Percentiles rank a stretch among this genome's conserved stretches.
These are phyloP conservation scores for Ophiostoma montium DNA, from an alignment of 2,329 filamentous ascomycete genomes.

Conservation along the genomic window DNA sequence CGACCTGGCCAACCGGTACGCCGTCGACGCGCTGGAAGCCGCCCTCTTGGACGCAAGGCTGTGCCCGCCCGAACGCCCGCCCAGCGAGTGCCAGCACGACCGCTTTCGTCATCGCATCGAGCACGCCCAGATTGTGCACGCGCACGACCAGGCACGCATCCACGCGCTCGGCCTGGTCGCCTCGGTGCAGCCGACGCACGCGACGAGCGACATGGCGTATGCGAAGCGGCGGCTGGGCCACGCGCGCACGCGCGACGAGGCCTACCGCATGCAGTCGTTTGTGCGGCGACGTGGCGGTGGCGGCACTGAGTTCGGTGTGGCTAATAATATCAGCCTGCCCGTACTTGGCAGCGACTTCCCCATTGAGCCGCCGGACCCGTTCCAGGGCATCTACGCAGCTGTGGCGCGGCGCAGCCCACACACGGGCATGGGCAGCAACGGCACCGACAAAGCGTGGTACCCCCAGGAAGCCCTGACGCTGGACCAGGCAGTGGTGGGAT, in stretches of 20 bases:
- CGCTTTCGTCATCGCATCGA: constrained; percentile 48
- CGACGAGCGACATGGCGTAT: constrained; percentile 57
- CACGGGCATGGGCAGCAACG: constrained; percentile 35
- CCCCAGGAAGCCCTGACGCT: constrained; percentile 42
- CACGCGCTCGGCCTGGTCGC: constrained; percentile 46
- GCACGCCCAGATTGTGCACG: constrained; percentile 57
- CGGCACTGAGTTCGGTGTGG: too few species aligned
- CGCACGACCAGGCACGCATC: constrained; percentile 47
- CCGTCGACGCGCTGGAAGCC: constrained; percentile 46
- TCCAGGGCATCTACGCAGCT: constrained; percentile 56
- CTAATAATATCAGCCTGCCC: neutral
- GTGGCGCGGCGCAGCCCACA: constrained; percentile 45
- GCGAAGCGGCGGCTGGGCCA: constrained; percentile 45
- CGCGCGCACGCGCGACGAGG: constrained; percentile 37
- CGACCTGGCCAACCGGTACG: constrained; percentile 51
- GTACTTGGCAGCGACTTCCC: constrained; percentile 58
- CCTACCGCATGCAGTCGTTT: constrained; percentile 53
- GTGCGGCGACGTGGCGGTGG: constrained; percentile 26
- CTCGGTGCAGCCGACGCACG: constrained; percentile 58
- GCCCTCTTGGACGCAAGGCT: constrained; percentile 38
- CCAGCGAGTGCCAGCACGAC: constrained; percentile 1
- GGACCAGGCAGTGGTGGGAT: constrained; percentile 46
- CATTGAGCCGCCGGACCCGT: constrained; percentile 53
- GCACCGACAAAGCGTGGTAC: constrained; percentile 43
- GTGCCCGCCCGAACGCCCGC: constrained; percentile 29